Evolutionary conservation across 2,329 filamentous ascomycete species (phyloP), one percentile per base, ranked within the genome.

Genomic region (Cladosporium sp.): DNA sequence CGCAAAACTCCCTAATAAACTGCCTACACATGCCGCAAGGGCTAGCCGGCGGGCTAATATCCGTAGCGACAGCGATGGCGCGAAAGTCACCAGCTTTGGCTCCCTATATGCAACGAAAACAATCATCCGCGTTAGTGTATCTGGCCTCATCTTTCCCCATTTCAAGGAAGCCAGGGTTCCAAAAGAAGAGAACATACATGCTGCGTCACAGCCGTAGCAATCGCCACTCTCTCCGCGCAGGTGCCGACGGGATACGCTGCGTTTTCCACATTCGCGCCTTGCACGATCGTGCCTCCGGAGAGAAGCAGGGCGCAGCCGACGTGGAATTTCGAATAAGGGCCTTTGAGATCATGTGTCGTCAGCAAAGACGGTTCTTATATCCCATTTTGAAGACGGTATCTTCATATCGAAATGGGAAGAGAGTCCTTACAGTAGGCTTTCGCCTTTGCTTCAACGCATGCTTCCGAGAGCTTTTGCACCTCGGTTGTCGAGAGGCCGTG

Each of bases 1-100:
- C 67, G 53, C 72, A 67, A 42, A 77, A 77, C 61, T 77, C 74
- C 25, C 73, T 53, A 43, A 77, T 62, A 52, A 92, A 95, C 67
- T 96, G 92, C 61, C 92, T 78, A 68, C 92, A 97, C 90, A 95
- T 96, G 49, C 93, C 93, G 66, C 93, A 98, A 0, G 93, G 93
- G 38, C 67, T 72, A 2, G 64, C 64, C 2, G 67, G 66, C 7
- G 65, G 64, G 27, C 54, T 61, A 45, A 67, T 85, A 65, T 96
- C 87, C 5, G 91, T 94, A 6, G 87, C 80, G 3, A 98, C 90
- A 13, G 87, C 92, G 18, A 98, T 70, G 16, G 91, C 92, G 62
- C 82, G 84, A 71, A 94, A 88, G 33, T 72, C 64, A 30, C 65
- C 71, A 54, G 73, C 63, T 61, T 65, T 61, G n/a, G 62, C 62